Evolutionary conservation across 441 rosid genomes (phyloP).

Genomic region (Arabidopsis lyrata): DNA sequence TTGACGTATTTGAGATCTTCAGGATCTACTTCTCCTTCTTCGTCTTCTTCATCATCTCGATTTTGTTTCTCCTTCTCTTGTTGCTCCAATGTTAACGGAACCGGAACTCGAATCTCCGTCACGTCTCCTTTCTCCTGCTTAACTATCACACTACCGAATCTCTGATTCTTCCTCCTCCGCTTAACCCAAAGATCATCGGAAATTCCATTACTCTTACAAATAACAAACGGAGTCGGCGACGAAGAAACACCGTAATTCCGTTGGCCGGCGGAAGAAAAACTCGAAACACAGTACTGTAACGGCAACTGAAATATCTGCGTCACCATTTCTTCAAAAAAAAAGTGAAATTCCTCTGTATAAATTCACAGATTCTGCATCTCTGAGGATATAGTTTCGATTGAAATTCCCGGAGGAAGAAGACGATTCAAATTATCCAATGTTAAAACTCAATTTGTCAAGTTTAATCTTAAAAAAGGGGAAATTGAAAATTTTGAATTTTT

Average conservation of each 20-base stretch:
- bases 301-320: conserved; percentile 45
- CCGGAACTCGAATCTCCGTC: conserved; percentile 55
- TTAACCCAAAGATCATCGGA: conserved; percentile 14
- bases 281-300: conserved; percentile 36
- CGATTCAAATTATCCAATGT: conserved; percentile 26
- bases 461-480: background rate
- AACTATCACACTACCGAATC: conserved; percentile 37
- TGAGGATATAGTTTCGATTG: background rate
- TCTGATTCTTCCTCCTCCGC: conserved; percentile 38
- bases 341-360: background rate
- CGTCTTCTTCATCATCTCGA: conserved; percentile 36
- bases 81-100: conserved; percentile 48
- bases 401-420: conserved; percentile 23
- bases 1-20: conserved; percentile 63
- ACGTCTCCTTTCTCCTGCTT: conserved; percentile 56
- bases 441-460: background rate
- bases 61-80: conserved; percentile 43
- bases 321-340: conserved; percentile 29
- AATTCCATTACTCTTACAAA: background rate
- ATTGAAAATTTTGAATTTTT: too few relatives aligned
- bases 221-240: conserved; percentile 32
- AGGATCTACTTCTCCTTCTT: conserved; percentile 50
- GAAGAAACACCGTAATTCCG: conserved; percentile 33
- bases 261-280: conserved; percentile 4
- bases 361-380: conserved; percentile 41